Evolutionary conservation across 306 rosid species (phyloP).

Genomic region (Corylus americana): DNA sequence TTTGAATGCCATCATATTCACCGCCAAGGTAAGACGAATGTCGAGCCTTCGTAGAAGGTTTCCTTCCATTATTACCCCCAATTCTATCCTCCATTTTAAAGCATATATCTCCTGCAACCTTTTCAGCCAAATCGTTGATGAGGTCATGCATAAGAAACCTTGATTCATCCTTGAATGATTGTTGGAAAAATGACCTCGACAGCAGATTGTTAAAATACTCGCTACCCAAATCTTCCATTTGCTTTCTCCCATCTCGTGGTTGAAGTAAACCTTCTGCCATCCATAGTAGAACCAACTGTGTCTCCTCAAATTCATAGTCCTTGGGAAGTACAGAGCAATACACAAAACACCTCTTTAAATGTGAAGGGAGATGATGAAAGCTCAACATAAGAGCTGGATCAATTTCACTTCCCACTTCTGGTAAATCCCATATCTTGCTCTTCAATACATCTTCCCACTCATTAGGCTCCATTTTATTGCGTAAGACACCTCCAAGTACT

Average conservation of each 20-base stretch:
- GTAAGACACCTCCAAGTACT: background rate
- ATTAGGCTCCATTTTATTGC: background rate
- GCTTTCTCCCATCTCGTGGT: background rate
- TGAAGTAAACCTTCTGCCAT: background rate
- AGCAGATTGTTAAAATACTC: background rate
- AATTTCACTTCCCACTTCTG: background rate
- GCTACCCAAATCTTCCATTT: background rate
- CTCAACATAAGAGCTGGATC: conserved; percentile 1
- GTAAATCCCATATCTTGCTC: background rate
- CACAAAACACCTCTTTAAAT: conserved; percentile 13
- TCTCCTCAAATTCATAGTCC: background rate
- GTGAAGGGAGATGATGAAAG: conserved; percentile 2
- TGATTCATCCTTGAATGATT: background rate
- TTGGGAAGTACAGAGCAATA: conserved; percentile 16
- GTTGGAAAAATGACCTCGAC: background rate
- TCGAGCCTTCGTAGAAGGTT: no score
- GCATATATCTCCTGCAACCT: no score
- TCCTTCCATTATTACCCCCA: no score
- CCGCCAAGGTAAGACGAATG: no score
- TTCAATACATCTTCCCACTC: background rate
- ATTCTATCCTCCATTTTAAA: no score
- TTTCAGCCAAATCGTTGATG: conserved; percentile 3
- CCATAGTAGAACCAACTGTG: background rate
- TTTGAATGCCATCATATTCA: no score
- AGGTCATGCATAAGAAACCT: background rate